phyloP scores from a whole-genome alignment of 129 eudicot species.

The Flaveria linearis region DNA sequence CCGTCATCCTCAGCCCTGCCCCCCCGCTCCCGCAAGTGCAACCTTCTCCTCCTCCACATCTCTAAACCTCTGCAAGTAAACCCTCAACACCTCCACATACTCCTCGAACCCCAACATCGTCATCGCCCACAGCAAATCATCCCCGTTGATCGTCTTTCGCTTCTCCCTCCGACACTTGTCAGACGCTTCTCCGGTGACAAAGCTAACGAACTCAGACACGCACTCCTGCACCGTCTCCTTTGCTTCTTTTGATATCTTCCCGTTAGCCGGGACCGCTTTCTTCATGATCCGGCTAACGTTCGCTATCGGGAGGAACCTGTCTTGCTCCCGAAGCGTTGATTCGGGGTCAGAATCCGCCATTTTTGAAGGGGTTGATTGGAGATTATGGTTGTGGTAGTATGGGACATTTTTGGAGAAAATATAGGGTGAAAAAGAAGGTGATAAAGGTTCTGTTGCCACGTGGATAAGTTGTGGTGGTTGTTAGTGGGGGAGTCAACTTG shows the following conservation, averaged over 20 bases:
- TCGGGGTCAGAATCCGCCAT: constrained; percentile 1
- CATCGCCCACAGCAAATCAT: constrained; percentile 16
- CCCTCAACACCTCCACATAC: constrained; percentile 2
- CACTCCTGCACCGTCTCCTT: constrained; percentile 12
- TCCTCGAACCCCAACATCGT: constrained; percentile 4
- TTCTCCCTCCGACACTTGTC: constrained; percentile 19
- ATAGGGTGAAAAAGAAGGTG: too few species aligned
- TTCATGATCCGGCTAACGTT: constrained; percentile 15
- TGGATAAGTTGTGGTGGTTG: neutral
- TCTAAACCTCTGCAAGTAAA: neutral
- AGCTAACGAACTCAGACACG: neutral
- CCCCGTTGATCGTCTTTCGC: constrained; percentile 13
- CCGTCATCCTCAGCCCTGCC: neutral
- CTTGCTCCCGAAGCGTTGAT: constrained; percentile 9
- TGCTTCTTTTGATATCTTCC: neutral
- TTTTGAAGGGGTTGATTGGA: too few species aligned
- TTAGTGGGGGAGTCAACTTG: constrained; percentile 10
- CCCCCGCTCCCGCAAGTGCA: neutral
- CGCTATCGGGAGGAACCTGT: constrained; percentile 3
- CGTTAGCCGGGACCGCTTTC: neutral
- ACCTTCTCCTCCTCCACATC: constrained; percentile 3
- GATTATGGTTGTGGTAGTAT: too few species aligned
- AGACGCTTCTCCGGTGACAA: constrained; percentile 1
- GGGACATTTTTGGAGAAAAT: neutral
- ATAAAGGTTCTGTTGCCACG: neutral